Evolutionary conservation across 352 stramenopile species (phyloP).

Genomic region (Phytophthora niederhauseri): DNA sequence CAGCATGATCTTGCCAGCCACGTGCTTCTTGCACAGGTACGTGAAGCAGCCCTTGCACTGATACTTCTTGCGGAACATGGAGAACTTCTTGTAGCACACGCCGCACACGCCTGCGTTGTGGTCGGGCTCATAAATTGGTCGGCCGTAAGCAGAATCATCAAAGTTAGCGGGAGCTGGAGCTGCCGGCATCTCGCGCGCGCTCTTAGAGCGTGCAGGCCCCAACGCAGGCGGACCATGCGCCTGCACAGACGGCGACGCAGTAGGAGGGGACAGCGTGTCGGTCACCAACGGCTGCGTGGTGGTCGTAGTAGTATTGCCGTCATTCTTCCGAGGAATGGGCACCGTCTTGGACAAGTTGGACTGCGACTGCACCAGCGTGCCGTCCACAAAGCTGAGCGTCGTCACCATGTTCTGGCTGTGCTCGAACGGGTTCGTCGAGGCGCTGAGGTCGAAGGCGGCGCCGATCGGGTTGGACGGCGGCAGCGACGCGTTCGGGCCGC

Average conservation of each 20-base stretch:
- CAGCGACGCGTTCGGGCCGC: constrained; percentile 38
- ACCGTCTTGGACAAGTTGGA: constrained; percentile 34
- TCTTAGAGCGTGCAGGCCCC: constrained; percentile 33
- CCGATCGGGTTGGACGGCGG: constrained; percentile 33
- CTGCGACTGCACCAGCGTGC: constrained; percentile 44
- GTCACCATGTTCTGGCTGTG: constrained; percentile 48
- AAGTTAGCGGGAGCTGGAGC: constrained; percentile 10
- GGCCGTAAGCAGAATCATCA: constrained; percentile 36
- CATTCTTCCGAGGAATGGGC: constrained; percentile 24
- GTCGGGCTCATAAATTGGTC: constrained; percentile 49
- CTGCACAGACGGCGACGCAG: constrained; percentile 20
- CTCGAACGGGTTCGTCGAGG: constrained; percentile 42
- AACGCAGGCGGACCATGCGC: constrained; percentile 8
- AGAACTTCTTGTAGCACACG: constrained; percentile 89
- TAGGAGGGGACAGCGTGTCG: constrained; percentile 30
- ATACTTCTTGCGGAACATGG: constrained; percentile 88
- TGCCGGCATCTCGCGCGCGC: constrained; percentile 14
- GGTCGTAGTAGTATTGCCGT: background rate
- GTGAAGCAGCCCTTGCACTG: constrained; percentile 84
- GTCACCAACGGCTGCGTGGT: constrained; percentile 21
- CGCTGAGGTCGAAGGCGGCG: constrained; percentile 34
- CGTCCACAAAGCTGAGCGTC: constrained; percentile 50
- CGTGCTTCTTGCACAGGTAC: constrained; percentile 81
- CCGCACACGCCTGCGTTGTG: constrained; percentile 71
- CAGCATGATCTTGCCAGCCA: constrained; percentile 73